phyloP scores from a whole-genome alignment of 768 basidiomycete species.

The Lactifluus pinguis region DNA sequence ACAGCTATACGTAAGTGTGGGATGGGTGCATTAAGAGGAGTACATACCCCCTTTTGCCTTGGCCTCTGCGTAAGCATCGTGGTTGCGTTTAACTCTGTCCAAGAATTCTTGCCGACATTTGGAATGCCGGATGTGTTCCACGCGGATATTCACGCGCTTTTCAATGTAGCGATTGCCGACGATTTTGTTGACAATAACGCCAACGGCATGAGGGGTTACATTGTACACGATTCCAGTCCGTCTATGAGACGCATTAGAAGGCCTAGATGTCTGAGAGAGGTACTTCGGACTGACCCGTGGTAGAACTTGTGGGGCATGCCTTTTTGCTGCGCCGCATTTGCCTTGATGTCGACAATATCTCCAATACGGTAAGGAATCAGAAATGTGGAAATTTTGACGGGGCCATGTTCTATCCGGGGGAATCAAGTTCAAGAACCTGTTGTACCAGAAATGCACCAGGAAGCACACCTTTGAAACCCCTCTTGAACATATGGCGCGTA shows the following conservation, averaged over 20 bases:
- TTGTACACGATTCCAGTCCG: constrained; percentile 99
- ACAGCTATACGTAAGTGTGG: neutral
- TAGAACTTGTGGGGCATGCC: constrained; percentile 99
- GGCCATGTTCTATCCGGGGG: constrained; percentile 64
- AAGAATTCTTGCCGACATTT: constrained; percentile 97
- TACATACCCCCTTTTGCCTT: constrained; percentile 84
- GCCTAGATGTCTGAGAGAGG: neutral
- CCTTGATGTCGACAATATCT: constrained; percentile 99
- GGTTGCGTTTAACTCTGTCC: constrained; percentile 90
- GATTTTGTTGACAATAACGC: constrained; percentile 96
- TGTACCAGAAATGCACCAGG: neutral
- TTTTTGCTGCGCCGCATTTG: constrained; percentile 98
- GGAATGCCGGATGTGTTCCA: constrained; percentile 94
- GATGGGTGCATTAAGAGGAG: neutral
- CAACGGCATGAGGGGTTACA: constrained; percentile 89
- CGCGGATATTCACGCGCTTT: constrained; percentile 97
- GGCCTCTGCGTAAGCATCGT: constrained; percentile 70
- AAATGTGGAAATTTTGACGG: constrained; percentile 86
- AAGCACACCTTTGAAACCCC: constrained; percentile 86
- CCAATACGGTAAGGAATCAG: constrained; percentile 89
- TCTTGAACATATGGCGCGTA: constrained; percentile 99
- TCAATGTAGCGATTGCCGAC: constrained; percentile 99
- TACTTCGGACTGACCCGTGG: constrained; percentile 63
- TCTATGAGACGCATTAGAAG: constrained; percentile 33
- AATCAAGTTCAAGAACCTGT: neutral